These are phyloP conservation scores for Boletus mariae DNA, from an alignment of 1,284 basidiomycete species.

Conservation along the genomic window DNA sequence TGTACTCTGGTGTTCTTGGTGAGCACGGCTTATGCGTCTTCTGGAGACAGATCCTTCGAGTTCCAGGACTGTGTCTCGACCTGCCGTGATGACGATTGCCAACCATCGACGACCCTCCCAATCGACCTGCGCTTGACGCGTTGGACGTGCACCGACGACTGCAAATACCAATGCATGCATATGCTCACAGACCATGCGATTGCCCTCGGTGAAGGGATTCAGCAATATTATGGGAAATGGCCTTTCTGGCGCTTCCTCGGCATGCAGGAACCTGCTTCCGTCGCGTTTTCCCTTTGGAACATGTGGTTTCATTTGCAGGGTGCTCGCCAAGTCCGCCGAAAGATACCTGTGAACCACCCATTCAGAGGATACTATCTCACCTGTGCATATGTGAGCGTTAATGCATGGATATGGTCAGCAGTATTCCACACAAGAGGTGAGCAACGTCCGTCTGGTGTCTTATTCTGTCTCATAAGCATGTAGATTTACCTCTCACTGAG, in stretches of 20 bases:
- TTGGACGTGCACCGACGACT: constrained; percentile 84
- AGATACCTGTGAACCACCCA: constrained; percentile 57
- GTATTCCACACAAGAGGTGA: constrained; percentile 91
- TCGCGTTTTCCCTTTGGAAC: constrained; percentile 86
- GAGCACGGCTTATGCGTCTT: constrained; percentile 36
- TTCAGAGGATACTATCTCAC: constrained; percentile 68
- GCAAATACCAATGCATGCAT: constrained; percentile 89
- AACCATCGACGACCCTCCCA: constrained; percentile 35
- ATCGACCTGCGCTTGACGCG: constrained; percentile 52
- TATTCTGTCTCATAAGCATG: constrained; percentile 9
- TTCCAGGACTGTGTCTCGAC: constrained; percentile 52
- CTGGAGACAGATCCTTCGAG: constrained; percentile 55
- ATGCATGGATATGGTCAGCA: constrained; percentile 91
- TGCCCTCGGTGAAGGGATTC: constrained; percentile 39
- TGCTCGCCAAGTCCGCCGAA: constrained; percentile 44
- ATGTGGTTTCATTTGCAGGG: constrained; percentile 70
- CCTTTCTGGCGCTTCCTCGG: constrained; percentile 84
- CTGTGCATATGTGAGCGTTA: constrained; percentile 75
- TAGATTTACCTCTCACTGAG: constrained; percentile 84
- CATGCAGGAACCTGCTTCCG: constrained; percentile 93
- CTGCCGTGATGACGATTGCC: constrained; percentile 38
- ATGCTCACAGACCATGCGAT: constrained; percentile 67
- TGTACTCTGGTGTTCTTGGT: constrained; percentile 15
- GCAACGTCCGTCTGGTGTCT: constrained; percentile 15
- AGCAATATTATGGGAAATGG: constrained; percentile 97